Percentiles rank a stretch among this genome's conserved stretches.
Conservation (phyloP, 805 yeast species). For the Teunomyces aglyptinius region DNA sequence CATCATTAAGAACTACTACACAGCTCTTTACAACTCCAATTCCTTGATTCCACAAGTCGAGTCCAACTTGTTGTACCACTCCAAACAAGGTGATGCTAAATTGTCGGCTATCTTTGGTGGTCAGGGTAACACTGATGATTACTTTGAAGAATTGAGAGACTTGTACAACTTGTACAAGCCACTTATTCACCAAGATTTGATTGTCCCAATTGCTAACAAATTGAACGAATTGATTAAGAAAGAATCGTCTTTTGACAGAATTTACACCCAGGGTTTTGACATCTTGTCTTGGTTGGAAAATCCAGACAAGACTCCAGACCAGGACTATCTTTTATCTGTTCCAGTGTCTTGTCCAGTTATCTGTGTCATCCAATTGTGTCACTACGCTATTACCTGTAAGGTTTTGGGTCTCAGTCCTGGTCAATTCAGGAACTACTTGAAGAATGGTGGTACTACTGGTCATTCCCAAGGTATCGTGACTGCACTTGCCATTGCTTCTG, state of each 20-base stretch:
- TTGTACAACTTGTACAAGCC: slow-evolving; percentile 75
- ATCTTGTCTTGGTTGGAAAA: slow-evolving; percentile 81
- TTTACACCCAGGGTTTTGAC: slow-evolving; percentile 92
- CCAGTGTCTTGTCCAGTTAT: slow-evolving; percentile 97
- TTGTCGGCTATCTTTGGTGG: slow-evolving; percentile 94
- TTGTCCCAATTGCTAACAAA: slow-evolving; percentile 65
- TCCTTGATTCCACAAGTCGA: slow-evolving; percentile 21
- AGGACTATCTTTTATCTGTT: slow-evolving; percentile 81
- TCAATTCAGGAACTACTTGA: slow-evolving; percentile 63
- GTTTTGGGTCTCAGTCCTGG: slow-evolving; percentile 88
- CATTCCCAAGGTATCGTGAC: slow-evolving; percentile 92
- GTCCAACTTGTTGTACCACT: slow-evolving; percentile 60
- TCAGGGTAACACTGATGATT: slow-evolving; percentile 97
- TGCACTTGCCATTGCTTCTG: slow-evolving; percentile 83
- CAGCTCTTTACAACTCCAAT: slow-evolving; percentile 30
- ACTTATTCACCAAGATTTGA: slow-evolving; percentile 62
- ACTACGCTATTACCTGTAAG: slow-evolving; percentile 84
- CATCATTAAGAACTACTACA: slow-evolving; percentile 76
- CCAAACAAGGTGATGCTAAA: slow-evolving; percentile 54
- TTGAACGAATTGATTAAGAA: slow-evolving; percentile 67
- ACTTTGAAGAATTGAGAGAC: slow-evolving; percentile 93
- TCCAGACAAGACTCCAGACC: slow-evolving; percentile 85
- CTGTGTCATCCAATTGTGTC: slow-evolving; percentile 92
- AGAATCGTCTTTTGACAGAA: slow-evolving; percentile 64
- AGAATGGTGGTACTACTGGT: slow-evolving; percentile 67